Base-by-base conservation (phyloP, 139 green algal genomes). In the Asterochloris sp. region DNA sequence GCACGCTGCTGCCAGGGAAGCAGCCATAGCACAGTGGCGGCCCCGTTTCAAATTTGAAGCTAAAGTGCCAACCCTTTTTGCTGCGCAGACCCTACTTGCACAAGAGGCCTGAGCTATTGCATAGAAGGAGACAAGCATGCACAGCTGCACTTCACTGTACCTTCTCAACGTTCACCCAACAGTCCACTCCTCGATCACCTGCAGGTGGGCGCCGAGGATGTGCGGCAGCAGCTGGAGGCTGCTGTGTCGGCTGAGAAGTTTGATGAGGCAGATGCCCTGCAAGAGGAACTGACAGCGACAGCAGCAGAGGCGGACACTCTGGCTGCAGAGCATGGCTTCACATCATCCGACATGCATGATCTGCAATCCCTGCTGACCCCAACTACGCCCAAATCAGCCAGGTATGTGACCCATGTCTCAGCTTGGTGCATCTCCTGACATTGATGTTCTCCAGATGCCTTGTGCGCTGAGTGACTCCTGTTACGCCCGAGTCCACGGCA, bases 181-280 rank as follows among this genome's bases (percentile, higher is more conserved):
- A 38, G 23, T n/a, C 26, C 24, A 14, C 17, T 74, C 24, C 12
- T 81, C 6, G 71, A 24, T 11, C n/a, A 26, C 16, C n/a, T 75
- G 73, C 81, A 84, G 81, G 76, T 61, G 24, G 69, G 73, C 73
- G 38, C 60, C 27, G 24, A 79, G 68, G 81, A 60, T 29, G 23
- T 80, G 73, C 26, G 47, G 6, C 60, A 66, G n/a, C 82, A 86
- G 64, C 67, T 82, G 21, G 82, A 79, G 17, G 77, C 64, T 13
- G 82, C 82, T n/a, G 77, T 76, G 21, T 68, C 82, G 0, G 69
- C 82, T 17, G 82, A 86, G 4, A 82, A 79, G 60, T 86, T 80
- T 76, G 77, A 80, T 2, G 82, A 86, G 69, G 82, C 82, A 24
- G 76, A 27, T 12, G 77, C 76, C 11, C 76, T 86, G 69, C 82